phyloP scores from a whole-genome alignment of 1,284 basidiomycete genomes.

The Tylopilus sp. region DNA sequence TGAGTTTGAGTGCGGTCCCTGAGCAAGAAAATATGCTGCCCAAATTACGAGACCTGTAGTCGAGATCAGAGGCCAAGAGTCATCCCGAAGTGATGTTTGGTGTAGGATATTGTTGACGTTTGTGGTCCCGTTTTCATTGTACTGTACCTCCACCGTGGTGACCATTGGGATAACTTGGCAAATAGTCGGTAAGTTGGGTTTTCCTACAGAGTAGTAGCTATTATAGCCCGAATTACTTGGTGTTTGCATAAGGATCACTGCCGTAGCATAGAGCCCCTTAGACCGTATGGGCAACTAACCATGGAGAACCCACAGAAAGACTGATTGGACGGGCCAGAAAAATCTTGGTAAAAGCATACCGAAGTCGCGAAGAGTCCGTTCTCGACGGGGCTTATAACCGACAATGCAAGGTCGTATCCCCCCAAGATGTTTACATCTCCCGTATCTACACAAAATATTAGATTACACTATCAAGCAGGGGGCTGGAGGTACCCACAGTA shows the following conservation, averaged over 20 bases:
- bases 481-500: not conserved
- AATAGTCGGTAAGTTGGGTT: not conserved
- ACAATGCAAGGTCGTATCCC: not conserved
- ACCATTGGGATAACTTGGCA: not conserved
- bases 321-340: not conserved
- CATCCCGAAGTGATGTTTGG: not conserved
- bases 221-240: not conserved
- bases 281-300: not conserved
- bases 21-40: not conserved
- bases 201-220: not conserved
- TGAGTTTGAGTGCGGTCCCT: not conserved
- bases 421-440: not conserved
- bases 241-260: not conserved
- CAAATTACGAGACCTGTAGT: not conserved
- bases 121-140: not conserved
- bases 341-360: not conserved
- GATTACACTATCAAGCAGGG: not conserved
- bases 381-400: not conserved
- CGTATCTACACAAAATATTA: not conserved
- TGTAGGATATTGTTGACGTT: not conserved
- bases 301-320: not conserved
- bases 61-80: not conserved
- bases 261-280: not conserved
- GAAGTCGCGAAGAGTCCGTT: not conserved
- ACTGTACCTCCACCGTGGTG: not conserved